A percentile compares a stretch with the other conserved stretches of the same genome.
Conservation (phyloP, 345 rosid species). For the Eucalyptus urophylla region DNA sequence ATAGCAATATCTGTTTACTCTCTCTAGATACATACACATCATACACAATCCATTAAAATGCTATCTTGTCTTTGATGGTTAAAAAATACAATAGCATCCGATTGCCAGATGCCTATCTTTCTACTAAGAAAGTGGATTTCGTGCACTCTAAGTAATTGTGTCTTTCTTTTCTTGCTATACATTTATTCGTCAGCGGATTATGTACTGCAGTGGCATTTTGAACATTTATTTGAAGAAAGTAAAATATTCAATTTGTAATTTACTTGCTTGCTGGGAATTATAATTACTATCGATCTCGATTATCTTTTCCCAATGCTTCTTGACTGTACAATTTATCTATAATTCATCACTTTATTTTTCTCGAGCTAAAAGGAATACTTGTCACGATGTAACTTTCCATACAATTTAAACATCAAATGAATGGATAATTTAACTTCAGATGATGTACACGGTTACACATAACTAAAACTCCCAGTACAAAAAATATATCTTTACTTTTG, state of each 20-base stretch:
- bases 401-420: background rate
- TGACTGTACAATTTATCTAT: background rate
- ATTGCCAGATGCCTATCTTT: background rate
- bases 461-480: background rate
- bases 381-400: background rate
- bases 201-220: background rate
- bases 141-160: background rate
- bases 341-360: background rate
- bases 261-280: background rate
- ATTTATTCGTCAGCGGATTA: too few species aligned
- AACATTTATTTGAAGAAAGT: background rate
- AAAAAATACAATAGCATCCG: fast-evolving
- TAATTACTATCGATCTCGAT: background rate
- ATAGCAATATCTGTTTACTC: background rate
- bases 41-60: background rate
- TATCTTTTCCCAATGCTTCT: background rate
- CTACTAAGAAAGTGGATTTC: background rate
- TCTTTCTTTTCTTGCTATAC: background rate
- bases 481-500: background rate
- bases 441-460: fast-evolving
- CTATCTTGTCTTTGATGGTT: background rate
- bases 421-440: background rate
- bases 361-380: background rate
- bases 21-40: background rate
- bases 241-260: background rate